Evolutionary conservation across 306 rosid species (phyloP).

Genomic region (Crotalaria pallida): DNA sequence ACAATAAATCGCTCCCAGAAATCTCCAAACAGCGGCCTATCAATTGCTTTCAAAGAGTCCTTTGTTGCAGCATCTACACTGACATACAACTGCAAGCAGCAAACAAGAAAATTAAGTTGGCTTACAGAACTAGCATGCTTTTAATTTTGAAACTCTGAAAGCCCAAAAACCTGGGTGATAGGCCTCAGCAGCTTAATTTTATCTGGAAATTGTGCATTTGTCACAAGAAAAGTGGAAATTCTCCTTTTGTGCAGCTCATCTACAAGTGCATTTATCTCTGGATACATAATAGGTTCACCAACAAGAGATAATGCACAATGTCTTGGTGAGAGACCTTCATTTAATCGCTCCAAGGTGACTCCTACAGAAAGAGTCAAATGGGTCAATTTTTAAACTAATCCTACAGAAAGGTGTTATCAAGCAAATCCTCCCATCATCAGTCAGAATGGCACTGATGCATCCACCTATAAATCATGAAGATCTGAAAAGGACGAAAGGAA

Average conservation of each 20-base stretch:
- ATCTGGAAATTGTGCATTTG: slow-evolving; percentile 98
- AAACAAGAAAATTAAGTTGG: slow-evolving; percentile 19
- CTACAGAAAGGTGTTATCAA: neutral
- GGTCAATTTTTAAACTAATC: slow-evolving; percentile 9
- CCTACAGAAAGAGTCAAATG: slow-evolving; percentile 44
- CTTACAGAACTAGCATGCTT: slow-evolving; percentile 1
- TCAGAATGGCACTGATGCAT: neutral
- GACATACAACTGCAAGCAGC: slow-evolving; percentile 73
- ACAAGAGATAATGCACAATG: slow-evolving; percentile 99
- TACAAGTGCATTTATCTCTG: slow-evolving; percentile 82
- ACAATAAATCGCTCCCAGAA: slow-evolving; percentile 97
- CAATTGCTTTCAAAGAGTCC: slow-evolving; percentile 92
- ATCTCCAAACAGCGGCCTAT: slow-evolving; percentile 96
- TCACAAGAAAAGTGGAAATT: slow-evolving; percentile 90
- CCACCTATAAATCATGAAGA: neutral
- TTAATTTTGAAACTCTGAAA: neutral
- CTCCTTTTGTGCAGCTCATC: slow-evolving; percentile 81
- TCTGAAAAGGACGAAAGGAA: neutral
- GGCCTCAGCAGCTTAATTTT: slow-evolving; percentile 70
- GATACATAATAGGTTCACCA: slow-evolving; percentile 99
- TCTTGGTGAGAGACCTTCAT: slow-evolving; percentile 82
- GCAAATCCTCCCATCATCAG: slow-evolving; percentile 4
- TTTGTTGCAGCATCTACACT: slow-evolving; percentile 98
- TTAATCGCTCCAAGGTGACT: slow-evolving; percentile 80
- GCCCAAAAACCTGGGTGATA: slow-evolving; percentile 65